phyloP scores from a whole-genome alignment of 805 yeast species.

The Isabelozyma rhagii region DNA sequence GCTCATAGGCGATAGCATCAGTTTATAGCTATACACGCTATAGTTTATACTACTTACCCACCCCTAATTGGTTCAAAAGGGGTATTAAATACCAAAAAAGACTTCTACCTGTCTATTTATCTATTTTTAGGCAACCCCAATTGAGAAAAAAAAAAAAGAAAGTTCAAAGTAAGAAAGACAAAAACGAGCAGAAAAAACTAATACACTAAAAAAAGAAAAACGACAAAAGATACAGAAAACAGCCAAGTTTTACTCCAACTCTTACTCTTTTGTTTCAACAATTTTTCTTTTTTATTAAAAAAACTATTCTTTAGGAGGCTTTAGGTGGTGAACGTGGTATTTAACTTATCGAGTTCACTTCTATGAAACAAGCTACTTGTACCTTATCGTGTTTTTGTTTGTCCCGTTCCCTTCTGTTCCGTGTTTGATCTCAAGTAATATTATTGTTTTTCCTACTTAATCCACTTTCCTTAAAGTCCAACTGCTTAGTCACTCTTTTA shows the following conservation, averaged over 20 bases:
- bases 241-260: too few relatives aligned
- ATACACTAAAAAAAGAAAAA: background rate
- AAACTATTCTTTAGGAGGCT: too few relatives aligned
- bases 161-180: background rate
- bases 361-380: background rate
- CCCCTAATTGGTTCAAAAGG: too few relatives aligned
- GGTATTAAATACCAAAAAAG: too few relatives aligned
- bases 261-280: background rate
- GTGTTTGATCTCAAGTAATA: background rate
- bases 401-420: background rate
- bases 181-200: background rate
- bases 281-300: background rate
- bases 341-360: background rate
- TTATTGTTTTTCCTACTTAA: background rate
- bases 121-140: background rate
- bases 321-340: background rate
- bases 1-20: too few relatives aligned
- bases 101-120: background rate
- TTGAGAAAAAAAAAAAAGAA: background rate
- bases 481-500: conserved; percentile 2
- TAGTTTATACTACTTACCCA: too few relatives aligned
- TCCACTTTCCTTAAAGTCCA: background rate
- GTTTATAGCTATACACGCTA: too few relatives aligned
- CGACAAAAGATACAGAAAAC: background rate
- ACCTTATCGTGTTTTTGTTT: background rate